Evolutionary conservation across 2,329 filamentous ascomycete species (phyloP).

Genomic region (Tolypocladium nubicola): DNA sequence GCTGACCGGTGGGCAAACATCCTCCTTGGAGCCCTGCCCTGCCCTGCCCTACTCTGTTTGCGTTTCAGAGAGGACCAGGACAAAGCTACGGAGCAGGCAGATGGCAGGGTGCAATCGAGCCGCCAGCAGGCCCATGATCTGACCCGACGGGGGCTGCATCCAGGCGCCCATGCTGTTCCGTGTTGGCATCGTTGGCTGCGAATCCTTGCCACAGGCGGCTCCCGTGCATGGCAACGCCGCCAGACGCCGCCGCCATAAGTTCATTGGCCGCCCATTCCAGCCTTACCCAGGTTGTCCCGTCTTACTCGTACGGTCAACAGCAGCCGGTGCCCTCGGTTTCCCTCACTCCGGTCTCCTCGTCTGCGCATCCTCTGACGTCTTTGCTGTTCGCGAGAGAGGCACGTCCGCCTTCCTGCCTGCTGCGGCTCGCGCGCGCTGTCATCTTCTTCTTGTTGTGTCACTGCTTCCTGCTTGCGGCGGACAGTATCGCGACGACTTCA

Average conservation of each 20-base stretch:
- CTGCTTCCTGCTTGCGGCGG: not conserved
- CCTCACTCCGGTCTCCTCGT: not conserved
- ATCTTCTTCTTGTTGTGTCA: not conserved
- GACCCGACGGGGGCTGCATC: not conserved
- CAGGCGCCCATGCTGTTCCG: not conserved
- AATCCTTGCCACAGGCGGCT: not conserved
- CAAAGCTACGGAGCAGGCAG: not conserved
- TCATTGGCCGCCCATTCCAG: not conserved
- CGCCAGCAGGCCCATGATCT: not conserved
- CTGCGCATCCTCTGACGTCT: not conserved
- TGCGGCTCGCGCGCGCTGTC: not conserved
- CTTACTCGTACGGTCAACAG: not conserved
- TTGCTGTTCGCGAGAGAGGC: not conserved
- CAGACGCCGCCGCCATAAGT: not conserved
- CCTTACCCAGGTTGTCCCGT: not conserved
- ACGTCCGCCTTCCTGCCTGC: not conserved
- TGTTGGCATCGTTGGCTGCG: not conserved
- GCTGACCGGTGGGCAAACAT: not conserved
- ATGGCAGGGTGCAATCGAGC: not conserved
- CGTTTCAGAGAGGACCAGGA: not conserved
- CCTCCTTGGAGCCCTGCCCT: not conserved
- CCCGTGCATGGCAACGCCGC: not conserved
- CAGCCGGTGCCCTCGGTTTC: not conserved
- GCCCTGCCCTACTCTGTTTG: too few species aligned
- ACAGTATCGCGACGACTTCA: not conserved